Evolutionary conservation across 1,284 basidiomycete genomes (phyloP).

Genomic region (Tylopilus sp.): DNA sequence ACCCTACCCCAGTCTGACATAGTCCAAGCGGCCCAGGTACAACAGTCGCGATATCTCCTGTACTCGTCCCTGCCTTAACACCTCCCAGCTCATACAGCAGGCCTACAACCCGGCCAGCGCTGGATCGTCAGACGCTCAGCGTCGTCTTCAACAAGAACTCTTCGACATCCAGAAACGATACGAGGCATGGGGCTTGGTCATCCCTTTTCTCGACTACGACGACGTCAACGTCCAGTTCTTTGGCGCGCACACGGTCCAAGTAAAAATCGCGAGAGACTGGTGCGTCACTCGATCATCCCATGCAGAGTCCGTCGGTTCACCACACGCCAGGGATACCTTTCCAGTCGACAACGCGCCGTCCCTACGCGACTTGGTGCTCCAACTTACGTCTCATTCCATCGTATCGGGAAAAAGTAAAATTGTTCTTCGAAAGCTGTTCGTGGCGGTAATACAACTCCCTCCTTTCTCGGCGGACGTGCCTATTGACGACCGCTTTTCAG

Average conservation of each 20-base stretch:
- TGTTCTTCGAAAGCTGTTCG: conserved; percentile 81
- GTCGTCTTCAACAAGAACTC: conserved; percentile 65
- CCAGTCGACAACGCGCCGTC: conserved; percentile 49
- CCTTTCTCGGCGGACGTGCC: neutral
- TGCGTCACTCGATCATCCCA: conserved; percentile 36
- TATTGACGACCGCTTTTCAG: conserved; percentile 34
- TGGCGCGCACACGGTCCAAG: conserved; percentile 85
- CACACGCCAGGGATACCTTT: conserved; percentile 52
- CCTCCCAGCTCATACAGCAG: conserved; percentile 51
- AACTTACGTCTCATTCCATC: conserved; percentile 59
- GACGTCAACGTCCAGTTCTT: conserved; percentile 88
- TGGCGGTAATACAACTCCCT: conserved; percentile 56
- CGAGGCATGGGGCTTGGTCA: conserved; percentile 74
- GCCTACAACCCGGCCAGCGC: conserved; percentile 52
- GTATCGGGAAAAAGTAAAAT: conserved; percentile 54
- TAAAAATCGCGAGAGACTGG: conserved; percentile 90
- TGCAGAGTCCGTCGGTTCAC: conserved; percentile 2
- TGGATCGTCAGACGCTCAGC: conserved; percentile 54
- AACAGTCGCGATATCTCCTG: conserved; percentile 1
- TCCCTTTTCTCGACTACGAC: conserved; percentile 64
- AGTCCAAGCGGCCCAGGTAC: conserved; percentile 34
- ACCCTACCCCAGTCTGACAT: conserved; percentile 28
- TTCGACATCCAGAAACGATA: conserved; percentile 71
- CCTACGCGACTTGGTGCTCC: conserved; percentile 60
- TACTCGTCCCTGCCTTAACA: conserved; percentile 11